These are phyloP conservation scores for Colletotrichum tropicale DNA, from an alignment of 2,329 filamentous ascomycete species.

Conservation along the genomic window DNA sequence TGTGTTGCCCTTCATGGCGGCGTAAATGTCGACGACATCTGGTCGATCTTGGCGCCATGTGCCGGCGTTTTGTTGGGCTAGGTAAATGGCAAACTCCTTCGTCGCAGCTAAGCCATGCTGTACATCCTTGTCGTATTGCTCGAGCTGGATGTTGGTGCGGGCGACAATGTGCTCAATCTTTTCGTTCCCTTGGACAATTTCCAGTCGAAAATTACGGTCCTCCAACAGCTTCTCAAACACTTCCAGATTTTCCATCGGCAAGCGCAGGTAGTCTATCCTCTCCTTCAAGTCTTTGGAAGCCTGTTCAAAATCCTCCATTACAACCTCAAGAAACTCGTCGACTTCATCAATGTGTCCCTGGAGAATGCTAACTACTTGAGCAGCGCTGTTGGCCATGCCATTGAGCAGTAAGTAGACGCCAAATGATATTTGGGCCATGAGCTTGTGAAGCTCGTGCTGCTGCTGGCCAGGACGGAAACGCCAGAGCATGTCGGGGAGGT, in stretches of 20 bases:
- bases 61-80: slow-evolving; percentile 68
- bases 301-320: slow-evolving; percentile 82
- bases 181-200: slow-evolving; percentile 86
- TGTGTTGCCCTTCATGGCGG: slow-evolving; percentile 91
- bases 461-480: slow-evolving; percentile 75
- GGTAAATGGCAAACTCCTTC: slow-evolving; percentile 76
- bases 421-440: slow-evolving; percentile 91
- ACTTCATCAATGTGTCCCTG: slow-evolving; percentile 94
- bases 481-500: slow-evolving; percentile 77
- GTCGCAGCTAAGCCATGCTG: slow-evolving; percentile 78
- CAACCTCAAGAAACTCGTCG: slow-evolving; percentile 86
- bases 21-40: slow-evolving; percentile 73
- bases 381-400: slow-evolving; percentile 85
- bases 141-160: slow-evolving; percentile 77
- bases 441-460: slow-evolving; percentile 88
- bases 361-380: slow-evolving; percentile 86
- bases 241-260: slow-evolving; percentile 82
- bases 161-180: slow-evolving; percentile 88
- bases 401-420: slow-evolving; percentile 88
- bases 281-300: slow-evolving; percentile 80
- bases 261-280: slow-evolving; percentile 77
- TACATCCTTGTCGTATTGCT: slow-evolving; percentile 80
- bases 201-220: slow-evolving; percentile 79
- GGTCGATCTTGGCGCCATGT: slow-evolving; percentile 66
- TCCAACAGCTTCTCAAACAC: slow-evolving; percentile 89